These are phyloP conservation scores for Tulasnella sp. DNA, from an alignment of 768 basidiomycete genomes.

Conservation along the genomic window DNA sequence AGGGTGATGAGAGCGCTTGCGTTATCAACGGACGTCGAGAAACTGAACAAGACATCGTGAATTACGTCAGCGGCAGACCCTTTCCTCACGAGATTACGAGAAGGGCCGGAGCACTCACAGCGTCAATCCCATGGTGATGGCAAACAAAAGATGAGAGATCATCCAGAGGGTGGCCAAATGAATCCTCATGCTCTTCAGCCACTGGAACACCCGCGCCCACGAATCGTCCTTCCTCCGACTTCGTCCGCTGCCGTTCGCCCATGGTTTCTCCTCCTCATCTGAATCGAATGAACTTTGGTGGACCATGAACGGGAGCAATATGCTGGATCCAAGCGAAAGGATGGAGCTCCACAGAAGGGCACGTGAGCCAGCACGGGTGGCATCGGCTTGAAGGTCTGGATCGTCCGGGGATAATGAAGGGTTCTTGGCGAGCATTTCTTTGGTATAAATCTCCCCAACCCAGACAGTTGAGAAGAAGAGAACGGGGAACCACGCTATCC, in stretches of 20 bases:
- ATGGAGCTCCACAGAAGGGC: constrained; percentile 77
- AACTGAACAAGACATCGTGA: constrained; percentile 44
- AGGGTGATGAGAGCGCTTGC: constrained; percentile 73
- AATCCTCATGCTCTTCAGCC: constrained; percentile 36
- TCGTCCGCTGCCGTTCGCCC: not conserved
- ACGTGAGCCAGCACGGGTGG: constrained; percentile 76
- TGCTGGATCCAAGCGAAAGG: constrained; percentile 61
- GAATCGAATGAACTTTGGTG: constrained; percentile 33
- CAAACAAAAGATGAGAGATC: constrained; percentile 67
- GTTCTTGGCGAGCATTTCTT: constrained; percentile 13
- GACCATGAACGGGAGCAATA: constrained; percentile 65
- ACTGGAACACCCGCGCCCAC: constrained; percentile 36
- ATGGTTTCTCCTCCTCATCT: not conserved
- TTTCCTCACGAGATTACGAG: not conserved
- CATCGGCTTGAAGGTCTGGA: constrained; percentile 48
- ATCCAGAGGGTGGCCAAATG: constrained; percentile 76
- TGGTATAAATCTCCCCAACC: constrained; percentile 28
- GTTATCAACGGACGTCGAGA: constrained; percentile 63
- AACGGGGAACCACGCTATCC: constrained; percentile 65
- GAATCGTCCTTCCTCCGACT: not conserved
- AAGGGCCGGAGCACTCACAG: constrained; percentile 54
- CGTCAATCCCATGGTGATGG: constrained; percentile 72
- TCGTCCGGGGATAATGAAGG: not conserved
- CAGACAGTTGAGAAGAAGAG: constrained; percentile 30
- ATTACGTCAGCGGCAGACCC: not conserved